Base-by-base conservation (phyloP, 768 basidiomycete species). In the Roridomyces roridus region DNA sequence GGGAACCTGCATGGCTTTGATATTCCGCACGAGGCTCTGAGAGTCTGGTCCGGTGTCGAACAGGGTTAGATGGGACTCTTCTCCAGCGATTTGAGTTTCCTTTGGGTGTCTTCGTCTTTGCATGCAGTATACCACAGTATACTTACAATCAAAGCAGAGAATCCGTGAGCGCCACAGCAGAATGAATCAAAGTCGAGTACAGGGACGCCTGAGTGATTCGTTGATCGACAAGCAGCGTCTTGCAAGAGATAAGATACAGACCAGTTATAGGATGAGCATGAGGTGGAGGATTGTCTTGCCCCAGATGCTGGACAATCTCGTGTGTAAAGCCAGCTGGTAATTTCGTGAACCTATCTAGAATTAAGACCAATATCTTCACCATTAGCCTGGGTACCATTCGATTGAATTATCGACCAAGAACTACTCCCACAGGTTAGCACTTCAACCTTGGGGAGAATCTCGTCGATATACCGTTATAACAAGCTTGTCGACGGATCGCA, bases 21-120 rank as follows among this genome's bases (percentile, higher is more conserved):
- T 68, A 70, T 94, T 94, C 46, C 90, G 85, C n/a, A 85, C 80
- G 59, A 95, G 84, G 24, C 88, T 86, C 21, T 75, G 77, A 15
- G 84, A 83, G 66, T 94, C 92, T 9, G 92, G 93, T 0, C 93
- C 93, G 15, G 90, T 87, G 72, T 95, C 93, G 67, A 95, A 92
- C 31, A 94, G 78, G 15, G 85, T 85, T n/a, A 80, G 72, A 50
- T 84, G 81, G 4, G 76, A 65, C 54, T 69, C 51, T 37, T 77
- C 69, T 20, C 73, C 85, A 21, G 76, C 64, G 23, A 80, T 70
- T 55, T 81, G 77, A 3, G 86, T 90, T 78, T 89, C 82, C 86
- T 87, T 26, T 25, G 1, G 20, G 9, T n/a, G n/a, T n/a, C n/a
- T n/a, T n/a, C n/a, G n/a, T n/a, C 34, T 24, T 24, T 36, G 2